These are phyloP conservation scores for Avicennia marina DNA, from an alignment of 257 asterid species.

Conservation along the genomic window DNA sequence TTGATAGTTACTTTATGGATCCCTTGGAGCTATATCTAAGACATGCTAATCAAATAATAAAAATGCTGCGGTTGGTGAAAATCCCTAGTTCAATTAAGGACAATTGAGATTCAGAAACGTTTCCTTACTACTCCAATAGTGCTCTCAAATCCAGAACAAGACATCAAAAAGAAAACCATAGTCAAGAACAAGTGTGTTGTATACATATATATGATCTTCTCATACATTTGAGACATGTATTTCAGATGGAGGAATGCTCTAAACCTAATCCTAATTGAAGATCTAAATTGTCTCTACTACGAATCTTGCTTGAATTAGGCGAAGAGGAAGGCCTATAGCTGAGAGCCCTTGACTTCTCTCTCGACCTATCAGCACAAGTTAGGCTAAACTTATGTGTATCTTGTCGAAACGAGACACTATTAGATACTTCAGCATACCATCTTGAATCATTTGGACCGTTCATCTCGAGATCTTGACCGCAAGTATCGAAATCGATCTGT, in stretches of 20 bases:
- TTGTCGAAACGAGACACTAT: conserved; percentile 5
- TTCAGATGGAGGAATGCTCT: conserved; percentile 17
- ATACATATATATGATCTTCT: background rate
- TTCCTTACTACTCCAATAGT: too few relatives aligned
- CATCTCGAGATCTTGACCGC: conserved; percentile 11
- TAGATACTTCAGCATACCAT: conserved; percentile 13
- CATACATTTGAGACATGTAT: background rate
- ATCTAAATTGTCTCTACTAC: conserved; percentile 36
- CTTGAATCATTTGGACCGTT: conserved; percentile 6
- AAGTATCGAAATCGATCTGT: conserved; percentile 41
- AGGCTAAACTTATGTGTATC: conserved; percentile 31
- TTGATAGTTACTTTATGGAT: too few relatives aligned
- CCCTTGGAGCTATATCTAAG: too few relatives aligned
- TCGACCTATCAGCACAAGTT: conserved; percentile 21
- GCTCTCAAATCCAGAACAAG: background rate
- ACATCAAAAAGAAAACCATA: background rate
- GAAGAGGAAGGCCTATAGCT: conserved; percentile 16
- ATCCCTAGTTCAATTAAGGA: background rate
- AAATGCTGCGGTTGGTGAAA: too few relatives aligned
- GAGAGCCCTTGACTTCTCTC: conserved; percentile 15
- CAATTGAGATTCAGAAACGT: background rate
- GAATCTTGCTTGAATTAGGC: conserved; percentile 25
- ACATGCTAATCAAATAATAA: too few relatives aligned
- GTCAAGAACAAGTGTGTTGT: background rate
- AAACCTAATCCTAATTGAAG: conserved; percentile 60